Base-by-base conservation (phyloP, 2,329 filamentous ascomycete genomes). In the Furcasterigmium furcatum region DNA sequence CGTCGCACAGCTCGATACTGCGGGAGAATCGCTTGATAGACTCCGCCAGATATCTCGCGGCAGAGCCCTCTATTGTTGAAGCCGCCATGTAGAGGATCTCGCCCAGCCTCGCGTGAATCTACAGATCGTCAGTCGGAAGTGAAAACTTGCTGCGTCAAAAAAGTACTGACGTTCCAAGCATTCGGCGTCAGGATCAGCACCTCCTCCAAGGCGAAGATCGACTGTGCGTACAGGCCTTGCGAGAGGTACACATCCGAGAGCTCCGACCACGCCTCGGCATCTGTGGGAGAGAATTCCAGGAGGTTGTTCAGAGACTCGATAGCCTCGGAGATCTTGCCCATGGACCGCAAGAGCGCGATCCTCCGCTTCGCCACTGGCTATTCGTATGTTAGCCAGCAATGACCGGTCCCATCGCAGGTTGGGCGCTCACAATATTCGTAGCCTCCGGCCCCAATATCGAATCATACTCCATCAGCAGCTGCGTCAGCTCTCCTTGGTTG, bases 211-310 rank as follows among this genome's bases (percentile, higher is more conserved):
- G 90, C 86, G 65, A 87, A 96, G 42, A 96, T 83, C 32, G 91
- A 88, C 65, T 97, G 92, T 13, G 84, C 71, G 59, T 87, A 90
- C 56, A 92, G 68, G 1, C 87, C 89, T 60, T 92, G 87, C 18
- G 77, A 76, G 24, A 91, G 76, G 66, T 99, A 97, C 50, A 96
- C 70, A 61, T 96, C 90, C 44, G 88, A 82, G 55, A 97, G 74
- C 70, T 99, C 94, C 43, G 89, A 82, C 94, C 94, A 99, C 9
- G 88, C 85, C 71, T 99, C 94, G 6, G 86, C 84, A 69, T 99
- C 94, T 2, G 88, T 96, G 2, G 94, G 91, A 44, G 85, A 87
- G 50, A 86, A 84, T 60, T 95, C 87, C 39, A 99, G 72, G 22
- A 97, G 76, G 46, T 84, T 77, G 50, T 84, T 82, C 47, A 97